Evolutionary conservation across 306 rosid genomes (phyloP).

Genomic region (apple (Malus domestica)): DNA sequence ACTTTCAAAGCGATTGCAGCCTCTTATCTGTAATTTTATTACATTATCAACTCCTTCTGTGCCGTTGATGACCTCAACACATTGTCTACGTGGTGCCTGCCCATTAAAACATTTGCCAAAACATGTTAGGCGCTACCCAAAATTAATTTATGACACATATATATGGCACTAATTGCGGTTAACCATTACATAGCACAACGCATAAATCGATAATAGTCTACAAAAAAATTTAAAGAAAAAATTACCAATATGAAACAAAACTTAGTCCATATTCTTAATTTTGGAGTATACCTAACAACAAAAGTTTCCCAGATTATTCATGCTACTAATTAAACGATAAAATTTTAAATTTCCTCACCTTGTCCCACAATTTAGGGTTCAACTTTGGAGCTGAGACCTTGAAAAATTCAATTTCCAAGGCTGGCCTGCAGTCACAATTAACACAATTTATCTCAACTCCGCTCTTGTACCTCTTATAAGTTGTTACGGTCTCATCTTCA

Average conservation of each 20-base stretch:
- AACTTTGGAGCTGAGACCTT: constrained; percentile 36
- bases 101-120: constrained; percentile 3
- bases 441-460: constrained; percentile 14
- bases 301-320: too few relatives aligned
- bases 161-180: too few relatives aligned
- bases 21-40: constrained; percentile 33
- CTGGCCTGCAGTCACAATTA: constrained; percentile 5
- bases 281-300: too few relatives aligned
- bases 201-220: too few relatives aligned
- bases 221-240: too few relatives aligned
- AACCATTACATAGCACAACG: too few relatives aligned
- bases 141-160: too few relatives aligned
- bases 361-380: constrained; percentile 33
- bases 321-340: too few relatives aligned
- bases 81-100: constrained; percentile 88
- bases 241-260: too few relatives aligned
- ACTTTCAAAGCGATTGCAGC: constrained; percentile 45
- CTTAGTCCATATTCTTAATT: too few relatives aligned
- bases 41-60: background rate
- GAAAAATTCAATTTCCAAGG: constrained; percentile 22
- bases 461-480: constrained; percentile 10
- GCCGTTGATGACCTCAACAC: constrained; percentile 42
- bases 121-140: background rate
- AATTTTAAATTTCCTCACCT: constrained; percentile 26
- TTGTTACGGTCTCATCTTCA: constrained; percentile 15